A percentile compares a stretch with the other conserved stretches of the same genome.
Evolutionary conservation across 768 basidiomycete genomes (phyloP).

Genomic region (Lactarius hatsudake): DNA sequence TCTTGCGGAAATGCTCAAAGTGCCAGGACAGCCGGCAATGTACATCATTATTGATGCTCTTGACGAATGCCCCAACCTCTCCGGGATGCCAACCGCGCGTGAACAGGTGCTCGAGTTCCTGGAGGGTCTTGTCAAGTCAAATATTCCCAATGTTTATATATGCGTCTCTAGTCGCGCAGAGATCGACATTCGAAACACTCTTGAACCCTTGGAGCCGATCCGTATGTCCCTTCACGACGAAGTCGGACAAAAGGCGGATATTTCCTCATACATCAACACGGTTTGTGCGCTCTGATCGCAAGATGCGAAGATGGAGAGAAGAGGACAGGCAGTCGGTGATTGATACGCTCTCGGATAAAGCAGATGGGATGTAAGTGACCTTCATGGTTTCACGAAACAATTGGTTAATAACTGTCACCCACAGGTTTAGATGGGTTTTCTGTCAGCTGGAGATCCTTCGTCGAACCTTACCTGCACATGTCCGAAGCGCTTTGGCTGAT

Average conservation of each 20-base stretch:
- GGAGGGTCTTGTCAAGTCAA: neutral
- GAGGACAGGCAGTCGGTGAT: neutral
- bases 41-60: conserved; percentile 8
- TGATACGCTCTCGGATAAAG: neutral
- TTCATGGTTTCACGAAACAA: no score
- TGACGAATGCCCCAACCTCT: conserved; percentile 2
- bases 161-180: conserved; percentile 10
- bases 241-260: neutral
- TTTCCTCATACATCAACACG: neutral
- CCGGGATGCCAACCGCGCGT: neutral
- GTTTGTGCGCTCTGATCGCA: neutral
- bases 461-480: neutral
- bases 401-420: neutral
- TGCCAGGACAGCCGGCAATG: neutral
- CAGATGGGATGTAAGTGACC: conserved; percentile 6
- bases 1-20: neutral
- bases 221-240: conserved; percentile 3
- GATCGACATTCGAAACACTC: conserved; percentile 1
- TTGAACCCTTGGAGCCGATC: neutral
- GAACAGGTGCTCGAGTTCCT: conserved; percentile 1
- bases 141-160: neutral
- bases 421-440: conserved; percentile 10
- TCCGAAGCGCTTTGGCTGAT: neutral
- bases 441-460: conserved; percentile 9
- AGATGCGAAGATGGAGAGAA: neutral